phyloP scores from a whole-genome alignment of 305 asterid species.

The Plantago lanceolata region DNA sequence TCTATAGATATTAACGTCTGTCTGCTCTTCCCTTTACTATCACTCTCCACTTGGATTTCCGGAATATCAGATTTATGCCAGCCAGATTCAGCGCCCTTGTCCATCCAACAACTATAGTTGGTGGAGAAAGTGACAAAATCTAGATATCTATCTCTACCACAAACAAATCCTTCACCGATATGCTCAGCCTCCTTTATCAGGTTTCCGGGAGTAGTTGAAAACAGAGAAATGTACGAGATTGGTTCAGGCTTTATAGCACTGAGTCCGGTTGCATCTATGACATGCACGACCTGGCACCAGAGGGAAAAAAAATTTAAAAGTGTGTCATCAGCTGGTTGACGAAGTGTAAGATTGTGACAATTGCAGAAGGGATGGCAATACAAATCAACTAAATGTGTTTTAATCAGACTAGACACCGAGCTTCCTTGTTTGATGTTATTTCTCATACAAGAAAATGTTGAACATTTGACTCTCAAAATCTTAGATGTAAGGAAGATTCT shows the following conservation, averaged over 20 bases:
- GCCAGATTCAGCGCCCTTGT: constrained; percentile 41
- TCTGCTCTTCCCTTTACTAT: constrained; percentile 44
- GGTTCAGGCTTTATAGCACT: constrained; percentile 42
- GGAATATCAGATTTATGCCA: constrained; percentile 78
- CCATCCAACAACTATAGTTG: constrained; percentile 74
- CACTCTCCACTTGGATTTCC: constrained; percentile 48
- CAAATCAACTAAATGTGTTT: too few relatives aligned
- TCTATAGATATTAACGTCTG: constrained; percentile 52
- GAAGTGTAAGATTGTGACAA: background rate
- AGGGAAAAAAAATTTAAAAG: background rate
- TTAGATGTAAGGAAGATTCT: too few relatives aligned
- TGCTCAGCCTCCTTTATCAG: constrained; percentile 60
- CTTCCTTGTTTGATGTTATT: too few relatives aligned
- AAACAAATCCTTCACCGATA: constrained; percentile 72
- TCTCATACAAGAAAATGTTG: too few relatives aligned
- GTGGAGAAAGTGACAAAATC: constrained; percentile 84
- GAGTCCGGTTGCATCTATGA: constrained; percentile 54
- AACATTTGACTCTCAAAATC: too few relatives aligned
- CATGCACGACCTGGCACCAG: constrained; percentile 72
- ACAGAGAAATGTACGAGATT: constrained; percentile 57
- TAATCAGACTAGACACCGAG: too few relatives aligned
- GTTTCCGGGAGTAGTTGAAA: constrained; percentile 83
- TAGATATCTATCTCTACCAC: constrained; percentile 56
- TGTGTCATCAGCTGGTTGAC: background rate
- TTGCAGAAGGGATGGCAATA: too few relatives aligned